Conservation (phyloP, 495 filamentous ascomycete genomes). For the Tuber umbilicatum region DNA sequence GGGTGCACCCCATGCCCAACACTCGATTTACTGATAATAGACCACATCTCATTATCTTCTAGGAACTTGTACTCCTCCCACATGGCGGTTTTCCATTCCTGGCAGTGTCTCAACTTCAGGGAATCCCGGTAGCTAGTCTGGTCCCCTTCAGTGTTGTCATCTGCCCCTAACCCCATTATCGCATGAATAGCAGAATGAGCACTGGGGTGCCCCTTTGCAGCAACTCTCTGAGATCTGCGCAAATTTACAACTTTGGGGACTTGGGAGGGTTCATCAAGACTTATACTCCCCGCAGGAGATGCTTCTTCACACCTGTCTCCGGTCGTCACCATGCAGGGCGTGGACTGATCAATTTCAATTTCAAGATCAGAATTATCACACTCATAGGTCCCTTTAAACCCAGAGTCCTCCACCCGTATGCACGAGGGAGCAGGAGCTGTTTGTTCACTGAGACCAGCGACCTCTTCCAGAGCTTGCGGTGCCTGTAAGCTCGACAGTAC, state of each 20-base stretch:
- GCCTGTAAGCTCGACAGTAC: neutral
- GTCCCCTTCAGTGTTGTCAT: neutral
- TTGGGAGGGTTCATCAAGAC: neutral
- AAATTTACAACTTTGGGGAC: neutral
- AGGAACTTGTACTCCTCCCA: neutral
- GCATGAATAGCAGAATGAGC: neutral
- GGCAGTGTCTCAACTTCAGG: neutral
- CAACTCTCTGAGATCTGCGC: neutral
- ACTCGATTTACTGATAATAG: neutral
- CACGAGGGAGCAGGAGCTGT: neutral
- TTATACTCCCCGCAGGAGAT: neutral
- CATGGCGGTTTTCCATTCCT: neutral
- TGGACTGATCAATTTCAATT: neutral
- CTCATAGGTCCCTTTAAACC: neutral
- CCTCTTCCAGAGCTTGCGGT: neutral
- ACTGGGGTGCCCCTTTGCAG: neutral
- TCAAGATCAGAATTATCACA: neutral
- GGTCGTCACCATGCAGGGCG: neutral
- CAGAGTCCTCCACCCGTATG: neutral
- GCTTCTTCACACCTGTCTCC: neutral
- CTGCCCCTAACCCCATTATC: neutral
- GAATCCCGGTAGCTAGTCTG: neutral
- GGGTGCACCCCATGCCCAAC: neutral
- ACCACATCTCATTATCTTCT: neutral
- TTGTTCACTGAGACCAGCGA: neutral